phyloP scores from a whole-genome alignment of 1,284 basidiomycete genomes.

The Naganishia albida region DNA sequence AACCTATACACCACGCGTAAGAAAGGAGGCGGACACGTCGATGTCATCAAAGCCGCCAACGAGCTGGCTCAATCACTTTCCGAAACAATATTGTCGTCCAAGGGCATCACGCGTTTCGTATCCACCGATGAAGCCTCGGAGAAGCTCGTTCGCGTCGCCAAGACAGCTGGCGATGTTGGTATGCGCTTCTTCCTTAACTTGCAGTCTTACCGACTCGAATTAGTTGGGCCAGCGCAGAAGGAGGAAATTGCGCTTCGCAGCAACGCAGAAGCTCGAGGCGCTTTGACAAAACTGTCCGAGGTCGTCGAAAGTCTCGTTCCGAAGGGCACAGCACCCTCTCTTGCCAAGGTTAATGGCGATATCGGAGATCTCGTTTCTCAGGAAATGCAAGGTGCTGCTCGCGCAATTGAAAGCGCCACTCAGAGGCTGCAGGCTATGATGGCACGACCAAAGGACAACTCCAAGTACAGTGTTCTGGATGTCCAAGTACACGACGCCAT shows the following conservation, averaged over 20 bases:
- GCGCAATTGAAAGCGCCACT: constrained; percentile 91
- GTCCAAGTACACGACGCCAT: constrained; percentile 98
- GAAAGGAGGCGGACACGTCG: constrained; percentile 89
- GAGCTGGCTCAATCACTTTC: constrained; percentile 90
- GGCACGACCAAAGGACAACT: constrained; percentile 79
- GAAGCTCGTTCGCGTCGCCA: constrained; percentile 83
- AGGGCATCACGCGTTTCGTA: constrained; percentile 91
- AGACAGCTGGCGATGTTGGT: constrained; percentile 79
- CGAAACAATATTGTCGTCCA: constrained; percentile 89
- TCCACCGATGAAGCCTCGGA: constrained; percentile 89
- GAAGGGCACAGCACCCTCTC: constrained; percentile 71
- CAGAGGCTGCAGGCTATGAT: constrained; percentile 86
- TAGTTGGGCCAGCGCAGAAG: constrained; percentile 68
- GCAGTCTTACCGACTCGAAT: constrained; percentile 88
- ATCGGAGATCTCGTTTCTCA: constrained; percentile 95
- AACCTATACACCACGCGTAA: constrained; percentile 88
- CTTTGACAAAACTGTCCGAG: constrained; percentile 82
- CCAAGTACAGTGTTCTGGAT: constrained; percentile 83
- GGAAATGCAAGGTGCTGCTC: constrained; percentile 92
- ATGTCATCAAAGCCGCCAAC: constrained; percentile 97
- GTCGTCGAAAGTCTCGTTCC: constrained; percentile 83
- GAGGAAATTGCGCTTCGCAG: constrained; percentile 87
- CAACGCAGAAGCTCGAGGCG: constrained; percentile 78
- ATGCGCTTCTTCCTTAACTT: constrained; percentile 92
- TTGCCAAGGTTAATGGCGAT: constrained; percentile 82